Percentiles rank a stretch among this genome's conserved stretches.
Evolutionary conservation across 1,284 basidiomycete genomes (phyloP).

Genomic region (Vanrija humicola): DNA sequence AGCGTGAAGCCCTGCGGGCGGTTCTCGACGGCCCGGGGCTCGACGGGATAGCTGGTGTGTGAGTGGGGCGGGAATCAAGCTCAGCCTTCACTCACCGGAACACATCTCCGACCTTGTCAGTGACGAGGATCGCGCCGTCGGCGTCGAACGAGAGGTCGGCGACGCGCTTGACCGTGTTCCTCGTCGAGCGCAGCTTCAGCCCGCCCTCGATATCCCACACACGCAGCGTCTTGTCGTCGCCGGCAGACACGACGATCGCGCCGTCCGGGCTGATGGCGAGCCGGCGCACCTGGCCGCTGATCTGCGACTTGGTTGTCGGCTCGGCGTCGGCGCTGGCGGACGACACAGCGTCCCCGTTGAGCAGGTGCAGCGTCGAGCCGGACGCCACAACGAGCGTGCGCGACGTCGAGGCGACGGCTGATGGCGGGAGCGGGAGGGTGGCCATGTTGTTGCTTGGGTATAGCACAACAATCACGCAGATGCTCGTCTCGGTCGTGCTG

Average conservation of each 20-base stretch:
- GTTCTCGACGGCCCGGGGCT: conserved; percentile 57
- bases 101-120: conserved; percentile 46
- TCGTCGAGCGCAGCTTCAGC: conserved; percentile 4
- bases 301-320: conserved; percentile 5
- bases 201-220: conserved; percentile 59
- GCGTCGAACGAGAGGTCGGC: conserved; percentile 24
- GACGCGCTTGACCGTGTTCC: conserved; percentile 22
- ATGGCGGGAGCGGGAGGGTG: conserved; percentile 10
- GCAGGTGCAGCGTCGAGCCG: conserved; percentile 9
- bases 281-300: conserved; percentile 56
- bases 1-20: conserved; percentile 52
- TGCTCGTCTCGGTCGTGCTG: no score
- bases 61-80: no score
- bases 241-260: conserved; percentile 60
- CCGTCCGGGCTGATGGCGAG: conserved; percentile 56
- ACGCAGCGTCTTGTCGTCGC: conserved; percentile 74
- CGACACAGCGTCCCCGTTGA: conserved; percentile 1
- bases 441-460: background rate
- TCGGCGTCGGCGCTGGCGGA: conserved; percentile 15
- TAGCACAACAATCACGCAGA: no score
- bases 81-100: conserved; percentile 14
- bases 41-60: conserved; percentile 33
- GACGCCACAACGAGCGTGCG: conserved; percentile 6
- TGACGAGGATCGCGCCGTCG: conserved; percentile 29
- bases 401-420: conserved; percentile 13